Percentiles rank a stretch among this genome's conserved stretches.
Evolutionary conservation across 345 rosid species (phyloP).

Genomic region (Eutrema heterophyllum): DNA sequence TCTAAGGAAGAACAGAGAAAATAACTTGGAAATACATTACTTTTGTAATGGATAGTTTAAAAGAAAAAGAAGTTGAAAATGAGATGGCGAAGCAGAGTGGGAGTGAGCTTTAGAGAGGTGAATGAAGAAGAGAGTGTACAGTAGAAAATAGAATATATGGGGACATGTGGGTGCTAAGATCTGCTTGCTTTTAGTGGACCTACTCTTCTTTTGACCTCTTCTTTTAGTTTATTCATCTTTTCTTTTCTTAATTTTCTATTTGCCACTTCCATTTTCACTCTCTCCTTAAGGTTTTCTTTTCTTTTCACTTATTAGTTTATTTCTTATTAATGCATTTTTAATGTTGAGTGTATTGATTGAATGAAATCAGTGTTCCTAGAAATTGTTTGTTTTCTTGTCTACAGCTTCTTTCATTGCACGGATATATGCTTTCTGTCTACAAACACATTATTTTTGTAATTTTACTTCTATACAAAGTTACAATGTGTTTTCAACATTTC

Average conservation of each 20-base stretch:
- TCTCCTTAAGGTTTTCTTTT: background rate
- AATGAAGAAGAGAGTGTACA: conserved; percentile 34
- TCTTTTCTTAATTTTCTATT: background rate
- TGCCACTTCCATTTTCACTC: conserved; percentile 6
- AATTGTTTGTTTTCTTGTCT: conserved; percentile 23
- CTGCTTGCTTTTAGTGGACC: conserved; percentile 26
- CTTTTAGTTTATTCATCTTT: conserved; percentile 12
- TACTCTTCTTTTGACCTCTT: conserved; percentile 31
- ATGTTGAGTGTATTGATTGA: conserved; percentile 16
- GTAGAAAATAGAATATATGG: conserved; percentile 34
- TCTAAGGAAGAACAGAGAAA: conserved; percentile 13
- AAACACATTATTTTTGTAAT: background rate
- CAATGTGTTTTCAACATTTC: background rate
- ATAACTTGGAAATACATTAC: background rate
- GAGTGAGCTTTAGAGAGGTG: conserved; percentile 16
- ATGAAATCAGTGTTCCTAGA: conserved; percentile 12
- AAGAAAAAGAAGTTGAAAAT: conserved; percentile 13
- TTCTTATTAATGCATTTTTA: conserved; percentile 8
- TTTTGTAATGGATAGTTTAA: background rate
- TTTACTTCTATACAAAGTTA: background rate
- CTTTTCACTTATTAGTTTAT: background rate
- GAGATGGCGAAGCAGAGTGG: conserved; percentile 22
- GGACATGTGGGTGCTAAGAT: conserved; percentile 33
- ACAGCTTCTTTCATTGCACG: background rate
- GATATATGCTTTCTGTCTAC: conserved; percentile 22